A percentile compares a stretch with the other conserved stretches of the same genome.
Conservation (phyloP, 345 rosid species). For the Clarkia xantiana region DNA sequence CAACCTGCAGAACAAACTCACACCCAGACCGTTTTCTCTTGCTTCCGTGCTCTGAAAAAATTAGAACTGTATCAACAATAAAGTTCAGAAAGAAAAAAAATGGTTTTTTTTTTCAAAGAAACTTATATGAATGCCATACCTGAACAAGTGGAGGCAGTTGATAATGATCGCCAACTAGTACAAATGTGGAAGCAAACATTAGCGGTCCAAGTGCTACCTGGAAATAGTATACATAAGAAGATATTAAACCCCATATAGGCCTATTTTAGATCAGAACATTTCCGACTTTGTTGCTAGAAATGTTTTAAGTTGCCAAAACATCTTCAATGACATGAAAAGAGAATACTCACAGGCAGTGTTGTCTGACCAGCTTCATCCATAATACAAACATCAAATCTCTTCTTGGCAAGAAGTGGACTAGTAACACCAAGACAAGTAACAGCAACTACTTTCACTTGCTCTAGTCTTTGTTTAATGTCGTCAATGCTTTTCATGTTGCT, state of each 20-base stretch:
- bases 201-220: conserved; percentile 91
- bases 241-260: too few relatives aligned
- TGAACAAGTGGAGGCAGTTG: conserved; percentile 93
- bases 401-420: conserved; percentile 72
- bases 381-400: conserved; percentile 85
- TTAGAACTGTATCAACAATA: not conserved
- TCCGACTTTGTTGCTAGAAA: too few relatives aligned
- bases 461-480: conserved; percentile 51
- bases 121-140: conserved; percentile 25
- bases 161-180: conserved; percentile 98
- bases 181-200: conserved; percentile 73
- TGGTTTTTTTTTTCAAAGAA: conserved; percentile 4
- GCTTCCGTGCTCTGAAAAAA: conserved; percentile 69
- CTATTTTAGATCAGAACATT: too few relatives aligned
- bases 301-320: too few relatives aligned
- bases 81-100: not conserved
- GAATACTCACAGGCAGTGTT: conserved; percentile 64
- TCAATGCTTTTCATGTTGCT: conserved; percentile 39
- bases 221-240: not conserved
- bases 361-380: conserved; percentile 99
- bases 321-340: conserved; percentile 3
- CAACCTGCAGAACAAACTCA: conserved; percentile 91
- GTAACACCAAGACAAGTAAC: conserved; percentile 83
- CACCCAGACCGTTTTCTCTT: conserved; percentile 82
- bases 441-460: conserved; percentile 84